Conservation (phyloP, 129 eudicot species). For the Centrapalus pauciflorus region DNA sequence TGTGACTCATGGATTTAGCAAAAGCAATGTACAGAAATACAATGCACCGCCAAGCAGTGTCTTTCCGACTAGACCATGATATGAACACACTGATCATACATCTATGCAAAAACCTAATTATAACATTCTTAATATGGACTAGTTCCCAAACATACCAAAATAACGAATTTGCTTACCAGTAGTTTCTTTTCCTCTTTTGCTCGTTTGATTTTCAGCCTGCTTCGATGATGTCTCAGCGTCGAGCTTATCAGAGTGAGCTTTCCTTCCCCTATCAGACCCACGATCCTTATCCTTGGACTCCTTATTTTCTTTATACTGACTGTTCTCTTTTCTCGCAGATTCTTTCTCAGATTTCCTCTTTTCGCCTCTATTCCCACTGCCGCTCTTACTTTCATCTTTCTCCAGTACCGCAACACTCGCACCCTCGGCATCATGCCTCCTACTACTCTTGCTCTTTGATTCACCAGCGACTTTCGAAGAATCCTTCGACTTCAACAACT, state of each 20-base stretch:
- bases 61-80: not conserved
- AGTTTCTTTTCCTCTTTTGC: constrained; percentile 50
- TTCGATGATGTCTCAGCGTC: constrained; percentile 36
- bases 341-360: constrained; percentile 61
- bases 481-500: constrained; percentile 33
- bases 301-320: constrained; percentile 37
- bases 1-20: not conserved
- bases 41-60: constrained; percentile 5
- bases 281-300: constrained; percentile 62
- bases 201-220: constrained; percentile 58
- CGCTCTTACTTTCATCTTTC: constrained; percentile 53
- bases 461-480: constrained; percentile 30
- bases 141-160: constrained; percentile 13
- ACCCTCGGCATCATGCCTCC: constrained; percentile 50
- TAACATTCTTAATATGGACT: constrained; percentile 9
- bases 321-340: constrained; percentile 55
- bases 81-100: not conserved
- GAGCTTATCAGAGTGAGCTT: constrained; percentile 35
- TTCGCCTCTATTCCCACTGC: constrained; percentile 45
- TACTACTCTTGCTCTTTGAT: constrained; percentile 56
- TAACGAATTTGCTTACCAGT: constrained; percentile 50
- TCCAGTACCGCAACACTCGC: constrained; percentile 18
- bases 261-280: constrained; percentile 51
- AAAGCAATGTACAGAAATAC: not conserved
- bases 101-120: not conserved